Percentiles rank a stretch among this genome's conserved stretches.
These are phyloP conservation scores for Jamesozyma piceae DNA, from an alignment of 805 yeast species.

Conservation along the genomic window DNA sequence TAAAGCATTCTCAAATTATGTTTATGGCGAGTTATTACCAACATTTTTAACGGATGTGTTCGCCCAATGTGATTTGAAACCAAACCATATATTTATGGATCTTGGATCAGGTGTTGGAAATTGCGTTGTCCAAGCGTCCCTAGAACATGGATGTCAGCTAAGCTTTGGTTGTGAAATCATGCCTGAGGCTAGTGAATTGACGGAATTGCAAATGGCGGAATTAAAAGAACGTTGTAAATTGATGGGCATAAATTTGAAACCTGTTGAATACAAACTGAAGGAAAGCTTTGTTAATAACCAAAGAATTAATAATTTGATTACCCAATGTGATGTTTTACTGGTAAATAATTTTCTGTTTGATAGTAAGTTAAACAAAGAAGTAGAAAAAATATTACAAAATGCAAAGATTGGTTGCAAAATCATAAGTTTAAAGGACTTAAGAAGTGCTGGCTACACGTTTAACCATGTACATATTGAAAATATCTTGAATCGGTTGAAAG, in stretches of 20 bases:
- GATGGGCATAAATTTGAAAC: constrained; percentile 56
- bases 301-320: constrained; percentile 44
- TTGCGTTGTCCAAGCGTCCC: constrained; percentile 79
- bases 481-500: constrained; percentile 55
- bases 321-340: constrained; percentile 60
- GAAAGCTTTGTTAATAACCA: constrained; percentile 66
- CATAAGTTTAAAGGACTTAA: constrained; percentile 68
- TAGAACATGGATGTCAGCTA: constrained; percentile 65
- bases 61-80: constrained; percentile 44
- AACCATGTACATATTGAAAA: constrained; percentile 43
- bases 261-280: constrained; percentile 47
- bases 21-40: constrained; percentile 86
- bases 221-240: constrained; percentile 47
- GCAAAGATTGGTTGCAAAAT: constrained; percentile 68
- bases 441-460: constrained; percentile 63
- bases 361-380: constrained; percentile 57
- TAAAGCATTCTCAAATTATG: constrained; percentile 81
- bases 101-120: constrained; percentile 94
- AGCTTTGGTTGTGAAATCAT: constrained; percentile 89
- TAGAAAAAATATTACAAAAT: constrained; percentile 54
- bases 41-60: constrained; percentile 61
- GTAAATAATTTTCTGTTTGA: constrained; percentile 82
- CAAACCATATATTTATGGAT: constrained; percentile 62
- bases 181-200: constrained; percentile 67
- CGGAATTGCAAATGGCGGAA: constrained; percentile 50